phyloP scores from a whole-genome alignment of 768 basidiomycete genomes.

The Boletellus emodensis region DNA sequence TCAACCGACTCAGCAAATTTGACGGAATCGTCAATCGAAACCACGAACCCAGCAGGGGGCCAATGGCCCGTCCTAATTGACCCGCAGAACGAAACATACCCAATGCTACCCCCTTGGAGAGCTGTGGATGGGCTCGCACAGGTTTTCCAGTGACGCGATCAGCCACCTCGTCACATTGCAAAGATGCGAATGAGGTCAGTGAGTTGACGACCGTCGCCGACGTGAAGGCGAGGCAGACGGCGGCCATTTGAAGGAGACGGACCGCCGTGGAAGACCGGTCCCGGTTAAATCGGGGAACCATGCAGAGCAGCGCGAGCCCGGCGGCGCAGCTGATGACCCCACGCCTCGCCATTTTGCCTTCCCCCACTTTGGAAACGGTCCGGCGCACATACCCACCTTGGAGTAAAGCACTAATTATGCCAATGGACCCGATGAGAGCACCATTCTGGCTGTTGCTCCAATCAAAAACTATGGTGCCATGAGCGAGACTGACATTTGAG shows the following conservation, averaged over 20 bases:
- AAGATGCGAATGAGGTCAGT: constrained; percentile 84
- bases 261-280: constrained; percentile 43
- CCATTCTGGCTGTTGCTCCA: constrained; percentile 91
- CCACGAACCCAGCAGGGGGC: constrained; percentile 77
- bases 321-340: constrained; percentile 73
- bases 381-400: constrained; percentile 96
- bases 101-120: constrained; percentile 80
- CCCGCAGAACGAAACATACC: constrained; percentile 90
- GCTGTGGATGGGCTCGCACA: constrained; percentile 52
- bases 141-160: constrained; percentile 57
- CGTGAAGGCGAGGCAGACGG: constrained; percentile 87
- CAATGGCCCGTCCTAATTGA: constrained; percentile 89
- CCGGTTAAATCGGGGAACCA: constrained; percentile 56
- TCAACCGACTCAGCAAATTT: constrained; percentile 9
- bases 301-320: constrained; percentile 66
- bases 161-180: constrained; percentile 79
- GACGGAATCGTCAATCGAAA: neutral
- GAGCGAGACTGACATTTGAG: neutral
- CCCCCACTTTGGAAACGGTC: constrained; percentile 67
- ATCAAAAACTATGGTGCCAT: constrained; percentile 61
- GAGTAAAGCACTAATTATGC: constrained; percentile 81
- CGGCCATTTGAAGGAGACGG: constrained; percentile 61
- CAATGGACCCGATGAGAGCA: constrained; percentile 78
- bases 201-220: constrained; percentile 94
- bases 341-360: constrained; percentile 76